Conservation (phyloP, 164 flowering plant species). For the Stephania japonica region DNA sequence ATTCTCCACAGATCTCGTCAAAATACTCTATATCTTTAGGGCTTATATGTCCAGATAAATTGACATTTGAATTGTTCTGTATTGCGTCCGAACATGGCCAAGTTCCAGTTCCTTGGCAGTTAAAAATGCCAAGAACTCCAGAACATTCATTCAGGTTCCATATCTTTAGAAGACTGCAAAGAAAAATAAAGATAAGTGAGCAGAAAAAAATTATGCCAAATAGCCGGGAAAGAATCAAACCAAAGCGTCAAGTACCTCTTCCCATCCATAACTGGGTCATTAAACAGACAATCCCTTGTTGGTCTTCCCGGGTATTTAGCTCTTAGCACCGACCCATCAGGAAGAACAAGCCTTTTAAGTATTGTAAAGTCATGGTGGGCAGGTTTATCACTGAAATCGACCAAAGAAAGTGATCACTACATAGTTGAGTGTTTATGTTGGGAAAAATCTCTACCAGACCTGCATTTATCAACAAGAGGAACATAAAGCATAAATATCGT, state of each 20-base stretch:
- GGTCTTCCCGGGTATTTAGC: constrained; percentile 63
- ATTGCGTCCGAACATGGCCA: constrained; percentile 42
- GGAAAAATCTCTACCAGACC: neutral
- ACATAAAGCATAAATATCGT: neutral
- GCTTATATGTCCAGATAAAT: constrained; percentile 33
- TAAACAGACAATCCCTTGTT: constrained; percentile 55
- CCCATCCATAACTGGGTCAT: constrained; percentile 62
- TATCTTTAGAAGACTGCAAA: constrained; percentile 51
- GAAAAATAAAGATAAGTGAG: neutral
- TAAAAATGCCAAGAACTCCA: constrained; percentile 60
- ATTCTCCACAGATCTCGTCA: constrained; percentile 38
- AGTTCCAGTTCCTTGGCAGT: constrained; percentile 68
- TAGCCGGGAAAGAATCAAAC: too few relatives aligned
- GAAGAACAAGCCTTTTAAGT: constrained; percentile 62
- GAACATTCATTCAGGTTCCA: constrained; percentile 63
- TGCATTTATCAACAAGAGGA: neutral
- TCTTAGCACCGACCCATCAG: constrained; percentile 73
- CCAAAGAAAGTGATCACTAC: neutral
- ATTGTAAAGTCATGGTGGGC: constrained; percentile 57
- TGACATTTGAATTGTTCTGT: constrained; percentile 11
- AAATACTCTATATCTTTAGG: constrained; percentile 56
- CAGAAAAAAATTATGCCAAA: constrained; percentile 3
- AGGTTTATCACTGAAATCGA: constrained; percentile 52
- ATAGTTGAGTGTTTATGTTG: neutral
- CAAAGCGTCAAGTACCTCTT: constrained; percentile 30